A percentile compares a stretch with the other conserved stretches of the same genome.
phyloP scores from a whole-genome alignment of 2,329 filamentous ascomycete genomes.

The Fusarium musae region DNA sequence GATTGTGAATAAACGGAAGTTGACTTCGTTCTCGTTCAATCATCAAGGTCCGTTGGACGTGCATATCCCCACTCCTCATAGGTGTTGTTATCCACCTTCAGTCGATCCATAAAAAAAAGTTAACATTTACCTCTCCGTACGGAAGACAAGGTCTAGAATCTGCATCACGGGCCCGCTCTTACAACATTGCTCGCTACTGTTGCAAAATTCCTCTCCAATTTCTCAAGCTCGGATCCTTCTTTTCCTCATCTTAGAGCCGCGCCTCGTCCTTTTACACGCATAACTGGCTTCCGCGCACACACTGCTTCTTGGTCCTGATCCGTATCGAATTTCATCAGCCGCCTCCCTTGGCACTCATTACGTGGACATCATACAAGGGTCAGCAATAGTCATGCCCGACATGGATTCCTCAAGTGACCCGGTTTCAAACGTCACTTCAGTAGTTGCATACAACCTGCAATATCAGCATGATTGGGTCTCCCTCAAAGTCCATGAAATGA shows the following conservation, averaged over 20 bases:
- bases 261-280: slow-evolving; percentile 8
- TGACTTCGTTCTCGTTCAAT: not conserved
- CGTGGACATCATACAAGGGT: slow-evolving; percentile 1
- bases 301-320: not conserved
- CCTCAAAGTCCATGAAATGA: slow-evolving; percentile 64
- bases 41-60: not conserved
- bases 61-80: slow-evolving; percentile 2
- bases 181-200: not conserved
- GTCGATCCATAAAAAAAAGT: slow-evolving; percentile 22
- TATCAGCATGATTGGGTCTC: slow-evolving; percentile 81
- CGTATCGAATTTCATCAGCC: not conserved
- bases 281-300: not conserved
- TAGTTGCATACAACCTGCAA: slow-evolving; percentile 76
- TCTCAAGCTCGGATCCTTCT: not conserved
- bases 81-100: not conserved
- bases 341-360: slow-evolving; percentile 9
- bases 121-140: slow-evolving; percentile 12
- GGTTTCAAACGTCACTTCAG: slow-evolving; percentile 45
- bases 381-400: not conserved
- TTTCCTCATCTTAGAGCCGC: not conserved
- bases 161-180: slow-evolving; percentile 5
- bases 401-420: slow-evolving; percentile 31
- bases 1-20: not conserved
- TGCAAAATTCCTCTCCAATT: not conserved
- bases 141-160: slow-evolving; percentile 5